These are phyloP conservation scores for Coccomyxa subellipsoidea DNA, from an alignment of 163 green algal genomes.

Conservation along the genomic window DNA sequence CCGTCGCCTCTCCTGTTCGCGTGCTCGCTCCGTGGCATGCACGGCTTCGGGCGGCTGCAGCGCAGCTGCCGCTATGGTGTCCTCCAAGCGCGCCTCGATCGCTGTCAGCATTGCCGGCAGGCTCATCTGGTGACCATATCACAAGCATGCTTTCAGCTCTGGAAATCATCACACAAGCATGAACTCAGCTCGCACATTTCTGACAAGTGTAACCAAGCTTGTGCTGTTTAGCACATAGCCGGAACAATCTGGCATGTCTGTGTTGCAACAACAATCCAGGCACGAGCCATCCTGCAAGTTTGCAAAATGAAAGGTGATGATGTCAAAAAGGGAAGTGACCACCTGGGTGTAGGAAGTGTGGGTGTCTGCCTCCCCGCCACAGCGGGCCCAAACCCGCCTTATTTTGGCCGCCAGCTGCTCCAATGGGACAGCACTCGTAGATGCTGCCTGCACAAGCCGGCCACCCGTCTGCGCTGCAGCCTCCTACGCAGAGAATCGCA, in stretches of 20 bases:
- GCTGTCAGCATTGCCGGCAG: background rate
- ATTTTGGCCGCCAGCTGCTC: background rate
- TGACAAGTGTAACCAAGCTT: no score
- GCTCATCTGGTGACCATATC: background rate
- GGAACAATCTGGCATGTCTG: no score
- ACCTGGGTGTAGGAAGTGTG: background rate
- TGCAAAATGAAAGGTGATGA: no score
- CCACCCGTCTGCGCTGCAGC: background rate
- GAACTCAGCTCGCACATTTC: no score
- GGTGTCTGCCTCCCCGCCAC: background rate
- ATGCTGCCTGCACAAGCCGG: background rate
- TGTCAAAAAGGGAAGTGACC: no score
- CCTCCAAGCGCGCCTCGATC: constrained; percentile 11
- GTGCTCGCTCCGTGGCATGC: background rate
- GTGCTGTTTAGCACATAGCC: no score
- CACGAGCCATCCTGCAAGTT: no score
- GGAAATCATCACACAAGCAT: background rate
- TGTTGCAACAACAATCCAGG: no score
- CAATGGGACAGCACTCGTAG: background rate
- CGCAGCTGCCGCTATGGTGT: background rate
- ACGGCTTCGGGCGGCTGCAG: background rate
- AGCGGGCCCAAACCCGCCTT: background rate
- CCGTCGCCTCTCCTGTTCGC: background rate
- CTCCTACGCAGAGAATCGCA: background rate
- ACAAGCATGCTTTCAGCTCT: background rate